Evolutionary conservation across 129 eudicot genomes (phyloP).

Genomic region (Helichrysum umbraculigerum): DNA sequence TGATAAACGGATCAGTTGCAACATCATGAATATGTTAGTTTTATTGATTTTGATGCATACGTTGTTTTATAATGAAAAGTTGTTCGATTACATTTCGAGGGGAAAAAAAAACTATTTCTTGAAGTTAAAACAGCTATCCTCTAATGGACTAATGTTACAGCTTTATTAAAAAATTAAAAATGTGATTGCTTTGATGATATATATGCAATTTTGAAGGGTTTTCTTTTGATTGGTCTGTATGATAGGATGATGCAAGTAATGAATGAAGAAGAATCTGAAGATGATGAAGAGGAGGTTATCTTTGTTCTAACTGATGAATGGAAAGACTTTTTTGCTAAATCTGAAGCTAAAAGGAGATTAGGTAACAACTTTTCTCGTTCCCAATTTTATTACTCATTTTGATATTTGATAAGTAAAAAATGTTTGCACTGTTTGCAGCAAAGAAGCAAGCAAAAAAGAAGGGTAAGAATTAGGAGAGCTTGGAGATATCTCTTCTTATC

Average conservation of each 20-base stretch:
- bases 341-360: conserved; percentile 74
- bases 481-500: conserved; percentile 1
- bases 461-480: conserved; percentile 34
- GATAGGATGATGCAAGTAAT: conserved; percentile 40
- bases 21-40: background rate
- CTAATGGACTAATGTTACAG: too few species aligned
- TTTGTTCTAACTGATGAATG: conserved; percentile 81
- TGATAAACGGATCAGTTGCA: background rate
- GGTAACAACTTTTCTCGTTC: conserved; percentile 34
- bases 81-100: background rate
- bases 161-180: background rate
- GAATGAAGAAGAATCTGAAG: conserved; percentile 37
- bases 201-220: background rate
- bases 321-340: conserved; percentile 83
- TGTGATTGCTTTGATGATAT: background rate
- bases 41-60: background rate
- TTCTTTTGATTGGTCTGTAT: conserved; percentile 26
- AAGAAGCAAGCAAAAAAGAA: conserved; percentile 59
- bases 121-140: too few species aligned
- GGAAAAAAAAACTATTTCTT: too few species aligned
- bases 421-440: conserved; percentile 40
- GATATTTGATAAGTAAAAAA: background rate
- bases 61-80: background rate
- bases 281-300: conserved; percentile 57
- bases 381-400: too few species aligned